Evolutionary conservation across 2,329 filamentous ascomycete genomes (phyloP).

Genomic region (Chaetoscypha palmicola): DNA sequence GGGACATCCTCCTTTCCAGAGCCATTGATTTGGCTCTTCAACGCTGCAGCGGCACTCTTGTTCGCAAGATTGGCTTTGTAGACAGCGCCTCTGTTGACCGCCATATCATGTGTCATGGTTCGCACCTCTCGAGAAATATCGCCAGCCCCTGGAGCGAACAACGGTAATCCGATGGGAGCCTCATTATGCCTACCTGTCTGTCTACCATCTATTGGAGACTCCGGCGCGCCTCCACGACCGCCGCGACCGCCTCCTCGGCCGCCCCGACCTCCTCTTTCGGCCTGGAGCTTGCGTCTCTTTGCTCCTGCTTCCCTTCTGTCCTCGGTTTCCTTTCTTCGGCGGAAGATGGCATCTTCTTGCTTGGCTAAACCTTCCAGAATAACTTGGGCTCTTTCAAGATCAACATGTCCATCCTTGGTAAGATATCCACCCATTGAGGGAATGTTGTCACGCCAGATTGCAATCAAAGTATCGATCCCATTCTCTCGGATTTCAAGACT

Average conservation of each 20-base stretch:
- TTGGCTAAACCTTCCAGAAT: constrained; percentile 85
- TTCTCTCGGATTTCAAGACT: constrained; percentile 95
- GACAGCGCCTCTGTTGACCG: constrained; percentile 64
- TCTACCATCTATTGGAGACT: constrained; percentile 25
- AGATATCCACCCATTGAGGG: constrained; percentile 90
- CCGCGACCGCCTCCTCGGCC: constrained; percentile 30
- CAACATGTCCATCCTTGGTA: constrained; percentile 88
- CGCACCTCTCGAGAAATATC: constrained; percentile 48
- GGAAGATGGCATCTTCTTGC: constrained; percentile 91
- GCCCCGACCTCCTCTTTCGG: constrained; percentile 36
- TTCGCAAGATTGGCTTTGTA: constrained; percentile 74
- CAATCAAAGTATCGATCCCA: constrained; percentile 89
- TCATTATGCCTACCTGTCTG: constrained; percentile 17
- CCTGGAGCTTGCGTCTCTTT: constrained; percentile 70
- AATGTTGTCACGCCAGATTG: constrained; percentile 94
- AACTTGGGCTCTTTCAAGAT: constrained; percentile 76
- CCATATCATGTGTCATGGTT: constrained; percentile 76
- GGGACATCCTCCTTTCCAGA: constrained; percentile 19
- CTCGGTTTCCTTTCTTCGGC: constrained; percentile 76
- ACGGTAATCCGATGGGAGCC: constrained; percentile 42
- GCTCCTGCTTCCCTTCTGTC: constrained; percentile 74
- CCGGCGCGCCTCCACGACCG: constrained; percentile 24
- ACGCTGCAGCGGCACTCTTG: constrained; percentile 83
- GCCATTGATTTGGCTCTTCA: constrained; percentile 66
- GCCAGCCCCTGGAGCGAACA: constrained; percentile 48